Evolutionary conservation across 148 eudicot genomes (phyloP), one percentile per base, ranked within the genome.

Genomic region (Vaccinium corymbosum): DNA sequence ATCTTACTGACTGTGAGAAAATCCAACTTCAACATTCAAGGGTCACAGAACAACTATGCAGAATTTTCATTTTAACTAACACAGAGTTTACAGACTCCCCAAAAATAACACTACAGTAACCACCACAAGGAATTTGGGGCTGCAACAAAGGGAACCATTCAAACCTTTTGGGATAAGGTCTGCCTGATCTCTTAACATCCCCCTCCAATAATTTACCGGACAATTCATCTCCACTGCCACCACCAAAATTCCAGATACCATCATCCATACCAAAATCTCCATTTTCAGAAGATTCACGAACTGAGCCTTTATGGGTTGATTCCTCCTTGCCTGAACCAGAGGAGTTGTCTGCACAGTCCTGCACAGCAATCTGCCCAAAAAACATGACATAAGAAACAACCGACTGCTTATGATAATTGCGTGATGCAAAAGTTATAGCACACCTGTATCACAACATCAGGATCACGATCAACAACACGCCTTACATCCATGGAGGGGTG

Each of bases 401-500:
- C 32, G 50, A 32, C 42, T 57, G n/a, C 83, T 29, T 48, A 85
- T 7, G 72, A 20, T 3, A 42, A 53, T 32, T 49, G 25, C 16
- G 48, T 4, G 12, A 25, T 22, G 73, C n/a, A n/a, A 17, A 57
- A 20, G 56, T 59, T 29, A 70, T 12, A 79, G 82, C 81, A 83
- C 59, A 88, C 87, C 82, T 88, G 84, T 83, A 88, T 85, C 38
- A 87, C 84, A 64, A 83, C 87, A 85, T 85, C 89, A 10, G 86
- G 81, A 82, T 83, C 89, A 74, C 84, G 84, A 55, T 85, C 86
- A 80, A 66, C 79, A 27, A 50, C 38, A 25, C 82, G 74, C 76
- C 81, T 71, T 42, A 50, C 50, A 75, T 83, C 74, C 76, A 75
- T 71, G 82, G 89, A 85, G 62, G 87, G 83, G 73, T 53, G 85